Evolutionary conservation across 2,329 filamentous ascomycete species (phyloP), one percentile per base, ranked within the genome.

Genomic region (Simplicillium sp.): DNA sequence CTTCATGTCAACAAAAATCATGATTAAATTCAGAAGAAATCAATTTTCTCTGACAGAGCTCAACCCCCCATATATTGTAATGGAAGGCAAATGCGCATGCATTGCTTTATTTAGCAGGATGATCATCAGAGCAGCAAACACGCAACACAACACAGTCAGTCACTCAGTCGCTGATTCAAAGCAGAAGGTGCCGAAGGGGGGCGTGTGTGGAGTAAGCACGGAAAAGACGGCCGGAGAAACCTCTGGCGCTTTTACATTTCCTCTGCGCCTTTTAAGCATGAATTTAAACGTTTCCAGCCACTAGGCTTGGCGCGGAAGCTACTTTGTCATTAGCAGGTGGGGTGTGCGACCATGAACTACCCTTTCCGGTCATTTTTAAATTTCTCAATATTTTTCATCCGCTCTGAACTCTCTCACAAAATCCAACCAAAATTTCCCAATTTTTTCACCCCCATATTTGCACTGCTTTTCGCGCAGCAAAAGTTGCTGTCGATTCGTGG

Each of bases 261-360:
- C 3, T 39, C 41, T 44, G 46, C 48, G 50, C 56, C 48, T 56
- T 66, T 67, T 67, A 67, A 67, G 64, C 64, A 67, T 67, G 64
- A 65, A 65, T 67, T 67, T 67, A 67, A 67, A 63, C 64, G 62
- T 67, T 66, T 59, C 58, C 59, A 63, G 64, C 61, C 61, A 65
- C 58, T 57, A 39, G 50, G 50, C 64, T 67, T 67, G 62, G 64
- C 64, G 58, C 50, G 48, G 51, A 48, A 46, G 38, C 45, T 46
- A 43, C 42, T 44, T 39, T 45, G 34, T 43, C 25, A 36, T n/a
- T 14, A 31, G 28, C 28, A 13, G 17, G 44, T 47, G 39, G 41
- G 46, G 36, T 34, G 43, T 39, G 36, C 6, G 20, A 25, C 20
- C 20, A 25, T 25, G 20, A 9, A 25, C 20, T 9, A 25, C 20